These are phyloP conservation scores for Tinospora cordifolia DNA, from an alignment of 164 flowering plant genomes.

Conservation along the genomic window DNA sequence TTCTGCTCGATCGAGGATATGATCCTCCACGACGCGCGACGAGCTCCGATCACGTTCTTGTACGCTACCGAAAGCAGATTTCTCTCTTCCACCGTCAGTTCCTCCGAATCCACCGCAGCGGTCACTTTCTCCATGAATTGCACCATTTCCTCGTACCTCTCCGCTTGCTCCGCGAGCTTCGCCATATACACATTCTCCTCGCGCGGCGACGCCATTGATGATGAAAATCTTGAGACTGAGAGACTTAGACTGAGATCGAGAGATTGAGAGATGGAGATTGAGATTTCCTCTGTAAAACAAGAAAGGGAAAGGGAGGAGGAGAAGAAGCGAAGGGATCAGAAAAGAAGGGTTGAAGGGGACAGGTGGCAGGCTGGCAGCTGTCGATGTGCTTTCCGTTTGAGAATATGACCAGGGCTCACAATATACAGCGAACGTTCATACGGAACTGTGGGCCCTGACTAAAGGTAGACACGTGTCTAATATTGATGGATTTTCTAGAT, in stretches of 20 bases:
- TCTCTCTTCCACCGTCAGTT: constrained; percentile 65
- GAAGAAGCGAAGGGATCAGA: no score
- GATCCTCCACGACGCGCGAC: constrained; percentile 73
- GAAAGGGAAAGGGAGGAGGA: no score
- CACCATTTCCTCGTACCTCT: constrained; percentile 82
- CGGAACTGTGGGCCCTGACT: no score
- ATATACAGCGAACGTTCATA: no score
- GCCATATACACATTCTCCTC: constrained; percentile 67
- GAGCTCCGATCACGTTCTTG: constrained; percentile 77
- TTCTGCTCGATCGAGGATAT: constrained; percentile 72
- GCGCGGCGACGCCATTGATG: constrained; percentile 26
- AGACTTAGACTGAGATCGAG: background rate
- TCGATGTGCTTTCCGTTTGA: no score
- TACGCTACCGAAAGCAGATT: constrained; percentile 68
- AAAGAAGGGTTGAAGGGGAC: no score
- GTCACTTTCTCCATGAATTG: constrained; percentile 73
- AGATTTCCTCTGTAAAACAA: background rate
- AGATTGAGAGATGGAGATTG: background rate
- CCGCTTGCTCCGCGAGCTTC: constrained; percentile 72
- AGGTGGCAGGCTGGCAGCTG: no score
- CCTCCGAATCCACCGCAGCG: constrained; percentile 43
- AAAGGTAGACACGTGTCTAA: background rate
- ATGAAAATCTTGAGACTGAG: background rate
- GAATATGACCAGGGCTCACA: no score
- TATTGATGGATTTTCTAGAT: background rate